Base-by-base conservation (phyloP, 2,329 filamentous ascomycete genomes). In the Byssochlamys sp. region DNA sequence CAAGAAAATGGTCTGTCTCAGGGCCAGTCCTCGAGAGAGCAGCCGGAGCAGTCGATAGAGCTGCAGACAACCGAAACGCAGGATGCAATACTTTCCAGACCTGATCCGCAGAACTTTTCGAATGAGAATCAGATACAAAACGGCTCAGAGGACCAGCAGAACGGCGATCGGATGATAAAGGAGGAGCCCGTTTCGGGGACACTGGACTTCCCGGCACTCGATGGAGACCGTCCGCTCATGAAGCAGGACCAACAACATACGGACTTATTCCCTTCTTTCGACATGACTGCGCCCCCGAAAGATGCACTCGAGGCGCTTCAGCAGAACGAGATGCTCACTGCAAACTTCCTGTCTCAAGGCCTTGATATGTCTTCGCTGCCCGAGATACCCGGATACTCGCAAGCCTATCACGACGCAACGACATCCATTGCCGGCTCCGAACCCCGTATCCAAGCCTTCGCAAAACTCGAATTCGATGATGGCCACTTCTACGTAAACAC, bases 401-500 rank as follows among this genome's bases (percentile, higher is more conserved):
- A 65, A 6, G 57, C 68, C 12, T 59, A 59, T 52, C 68, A 69
- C 50, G 69, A 72, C 60, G 68, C 67, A 24, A 61, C 66, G 2
- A 66, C 67, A 12, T 75, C 73, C n/a, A 63, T 71, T 31, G 66
- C 69, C 19, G 74, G 73, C 14, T 75, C 74, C 1, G 74, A 76
- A 59, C 74, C 74, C 52, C 69, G 71, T 53, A 80, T 84, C 59
- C 78, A 81, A 61, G 84, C 83, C 33, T 86, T 83, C 69, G 84
- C 84, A 48, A 84, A 84, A 67, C 75, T 87, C 52, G 80, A 82
- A 64, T 86, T 87, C 67, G 78, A 81, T 55, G 84, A 87, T 70
- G 83, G 84, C 55, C 82, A 84, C 65, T 86, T 84, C 67, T 85
- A 85, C 66, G 81, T 85, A 72, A 84, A 81, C 61, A 85, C 82